These are phyloP conservation scores for Funneliformis caledonium DNA, from an alignment of 371 early-diverging fungal species.

Conservation along the genomic window DNA sequence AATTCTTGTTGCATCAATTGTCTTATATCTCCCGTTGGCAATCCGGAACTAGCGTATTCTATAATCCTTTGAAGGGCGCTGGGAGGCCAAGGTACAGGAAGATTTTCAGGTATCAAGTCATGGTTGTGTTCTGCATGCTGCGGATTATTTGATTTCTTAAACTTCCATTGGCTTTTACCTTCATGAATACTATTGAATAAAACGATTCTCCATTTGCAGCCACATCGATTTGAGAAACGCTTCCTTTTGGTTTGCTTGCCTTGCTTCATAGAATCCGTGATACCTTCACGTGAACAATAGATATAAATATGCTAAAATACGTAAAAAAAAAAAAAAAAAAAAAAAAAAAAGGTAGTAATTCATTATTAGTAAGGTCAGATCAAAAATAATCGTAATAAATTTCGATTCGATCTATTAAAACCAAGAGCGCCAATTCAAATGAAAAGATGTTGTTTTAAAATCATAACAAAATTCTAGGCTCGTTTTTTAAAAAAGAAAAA, in stretches of 20 bases:
- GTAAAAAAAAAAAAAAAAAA: background rate
- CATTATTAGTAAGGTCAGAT: background rate
- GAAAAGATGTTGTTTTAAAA: no score
- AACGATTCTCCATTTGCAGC: conserved; percentile 69
- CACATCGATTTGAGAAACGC: conserved; percentile 63
- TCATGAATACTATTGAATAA: conserved; percentile 61
- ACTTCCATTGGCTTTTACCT: conserved; percentile 54
- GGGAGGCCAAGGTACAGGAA: conserved; percentile 65
- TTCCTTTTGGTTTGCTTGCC: conserved; percentile 65
- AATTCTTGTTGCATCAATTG: conserved; percentile 58
- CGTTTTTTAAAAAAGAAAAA: no score
- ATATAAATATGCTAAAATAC: conserved; percentile 61
- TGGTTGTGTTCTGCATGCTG: conserved; percentile 66
- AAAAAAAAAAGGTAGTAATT: background rate
- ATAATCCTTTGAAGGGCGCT: conserved; percentile 61
- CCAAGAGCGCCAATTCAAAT: no score
- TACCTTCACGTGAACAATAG: conserved; percentile 68
- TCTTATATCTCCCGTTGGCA: conserved; percentile 63
- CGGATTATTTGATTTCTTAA: conserved; percentile 65
- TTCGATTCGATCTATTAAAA: no score
- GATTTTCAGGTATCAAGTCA: conserved; percentile 60
- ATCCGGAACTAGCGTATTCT: conserved; percentile 55
- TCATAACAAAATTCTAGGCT: no score
- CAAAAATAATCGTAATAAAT: no score
- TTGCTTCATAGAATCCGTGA: conserved; percentile 63